phyloP scores from a whole-genome alignment of 192 early-diverging fungal species.

The Piromyces finnis region DNA sequence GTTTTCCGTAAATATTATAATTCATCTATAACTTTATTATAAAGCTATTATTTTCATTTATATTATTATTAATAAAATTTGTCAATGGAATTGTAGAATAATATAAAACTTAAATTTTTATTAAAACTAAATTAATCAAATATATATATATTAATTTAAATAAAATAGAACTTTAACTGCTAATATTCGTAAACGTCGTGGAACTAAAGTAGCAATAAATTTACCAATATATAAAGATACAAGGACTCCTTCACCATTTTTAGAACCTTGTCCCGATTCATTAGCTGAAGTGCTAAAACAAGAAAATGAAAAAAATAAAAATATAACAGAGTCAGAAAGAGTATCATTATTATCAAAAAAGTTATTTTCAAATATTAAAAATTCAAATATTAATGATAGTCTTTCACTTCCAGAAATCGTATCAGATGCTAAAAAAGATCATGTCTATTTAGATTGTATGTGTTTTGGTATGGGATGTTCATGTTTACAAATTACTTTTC shows the following conservation, averaged over 20 bases:
- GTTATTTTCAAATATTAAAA: background rate
- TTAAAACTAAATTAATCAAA: too few species aligned
- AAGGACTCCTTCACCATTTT: conserved; percentile 78
- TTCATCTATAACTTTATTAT: too few species aligned
- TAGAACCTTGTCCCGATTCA: conserved; percentile 49
- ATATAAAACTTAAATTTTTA: too few species aligned
- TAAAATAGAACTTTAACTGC: conserved; percentile 69
- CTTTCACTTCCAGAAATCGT: background rate
- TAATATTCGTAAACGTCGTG: conserved; percentile 86
- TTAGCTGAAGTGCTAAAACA: conserved; percentile 19
- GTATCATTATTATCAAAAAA: background rate
- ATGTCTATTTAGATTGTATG: conserved; percentile 98
- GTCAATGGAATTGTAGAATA: too few species aligned
- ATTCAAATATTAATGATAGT: background rate
- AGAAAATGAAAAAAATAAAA: background rate
- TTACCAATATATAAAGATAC: conserved; percentile 84
- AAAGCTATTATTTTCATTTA: too few species aligned
- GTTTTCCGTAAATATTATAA: conserved; percentile 49
- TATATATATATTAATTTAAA: too few species aligned
- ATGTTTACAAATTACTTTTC: conserved; percentile 95
- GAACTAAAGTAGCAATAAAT: conserved; percentile 88
- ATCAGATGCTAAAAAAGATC: conserved; percentile 18
- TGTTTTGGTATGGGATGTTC: conserved; percentile 97
- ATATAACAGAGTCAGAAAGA: background rate
- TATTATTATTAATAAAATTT: too few species aligned